Percentiles rank a stretch among this genome's conserved stretches.
These are phyloP conservation scores for Nicotiana undulata DNA, from an alignment of 257 asterid genomes.

Conservation along the genomic window DNA sequence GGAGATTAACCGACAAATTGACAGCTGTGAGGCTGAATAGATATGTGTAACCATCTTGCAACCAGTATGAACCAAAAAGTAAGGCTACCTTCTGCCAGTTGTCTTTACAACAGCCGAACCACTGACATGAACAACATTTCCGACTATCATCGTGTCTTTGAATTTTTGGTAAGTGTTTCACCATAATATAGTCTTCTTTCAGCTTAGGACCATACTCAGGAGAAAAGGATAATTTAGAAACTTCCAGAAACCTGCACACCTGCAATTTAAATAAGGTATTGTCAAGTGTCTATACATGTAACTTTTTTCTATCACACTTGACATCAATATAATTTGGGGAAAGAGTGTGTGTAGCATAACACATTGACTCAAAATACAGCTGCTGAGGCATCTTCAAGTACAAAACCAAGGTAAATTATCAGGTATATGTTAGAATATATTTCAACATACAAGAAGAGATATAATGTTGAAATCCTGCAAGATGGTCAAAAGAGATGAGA, in stretches of 20 bases:
- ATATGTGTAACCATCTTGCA: not conserved
- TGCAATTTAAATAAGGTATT: constrained; percentile 16
- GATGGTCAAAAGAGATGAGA: not conserved
- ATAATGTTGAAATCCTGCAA: not conserved
- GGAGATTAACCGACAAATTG: not conserved
- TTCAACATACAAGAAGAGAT: not conserved
- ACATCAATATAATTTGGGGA: not conserved
- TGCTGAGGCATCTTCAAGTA: constrained; percentile 1
- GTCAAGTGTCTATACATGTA: not conserved
- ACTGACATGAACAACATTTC: constrained; percentile 59
- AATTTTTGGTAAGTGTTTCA: constrained; percentile 68
- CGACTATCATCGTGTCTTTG: constrained; percentile 27
- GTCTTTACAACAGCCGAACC: constrained; percentile 82
- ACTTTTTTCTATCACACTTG: not conserved
- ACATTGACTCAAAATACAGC: not conserved
- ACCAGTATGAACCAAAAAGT: constrained; percentile 10
- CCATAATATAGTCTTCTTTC: constrained; percentile 85
- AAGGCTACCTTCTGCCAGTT: constrained; percentile 86
- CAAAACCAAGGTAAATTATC: not conserved
- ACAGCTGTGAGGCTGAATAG: not conserved
- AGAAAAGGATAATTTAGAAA: constrained; percentile 81
- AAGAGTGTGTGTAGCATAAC: not conserved
- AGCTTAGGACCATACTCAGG: constrained; percentile 94
- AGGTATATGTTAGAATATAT: not conserved
- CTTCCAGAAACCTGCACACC: constrained; percentile 93